phyloP scores from a whole-genome alignment of 257 asterid genomes.

The Penstemon davidsonii region DNA sequence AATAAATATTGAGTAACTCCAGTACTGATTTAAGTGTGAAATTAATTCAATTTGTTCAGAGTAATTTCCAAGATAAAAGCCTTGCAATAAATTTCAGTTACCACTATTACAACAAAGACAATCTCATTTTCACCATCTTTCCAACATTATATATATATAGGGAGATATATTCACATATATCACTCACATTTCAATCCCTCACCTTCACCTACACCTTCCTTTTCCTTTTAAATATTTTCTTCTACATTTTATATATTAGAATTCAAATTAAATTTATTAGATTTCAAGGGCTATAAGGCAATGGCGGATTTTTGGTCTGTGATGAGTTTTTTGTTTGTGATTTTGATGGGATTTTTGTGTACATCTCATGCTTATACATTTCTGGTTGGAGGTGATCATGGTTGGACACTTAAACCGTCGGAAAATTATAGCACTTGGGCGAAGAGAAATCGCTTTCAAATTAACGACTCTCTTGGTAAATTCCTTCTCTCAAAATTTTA shows the following conservation, averaged over 20 bases:
- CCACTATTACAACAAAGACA: background rate
- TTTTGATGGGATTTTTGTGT: constrained; percentile 30
- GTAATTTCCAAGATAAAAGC: constrained; percentile 6
- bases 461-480: constrained; percentile 45
- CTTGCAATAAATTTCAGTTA: constrained; percentile 16
- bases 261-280: background rate
- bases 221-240: background rate
- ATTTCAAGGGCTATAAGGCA: background rate
- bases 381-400: constrained; percentile 45
- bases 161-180: background rate
- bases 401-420: constrained; percentile 43
- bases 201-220: background rate
- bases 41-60: constrained; percentile 20
- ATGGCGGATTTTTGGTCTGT: constrained; percentile 22
- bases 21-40: background rate
- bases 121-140: background rate
- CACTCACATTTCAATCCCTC: background rate
- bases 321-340: constrained; percentile 25
- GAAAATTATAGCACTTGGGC: constrained; percentile 45
- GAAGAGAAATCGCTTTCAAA: constrained; percentile 37
- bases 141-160: background rate
- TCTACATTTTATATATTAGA: background rate
- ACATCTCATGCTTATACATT: constrained; percentile 37
- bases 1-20: background rate
- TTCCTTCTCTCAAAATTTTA: background rate